Evolutionary conservation across 2,329 filamentous ascomycete species (phyloP).

Genomic region (Periconia sp.): DNA sequence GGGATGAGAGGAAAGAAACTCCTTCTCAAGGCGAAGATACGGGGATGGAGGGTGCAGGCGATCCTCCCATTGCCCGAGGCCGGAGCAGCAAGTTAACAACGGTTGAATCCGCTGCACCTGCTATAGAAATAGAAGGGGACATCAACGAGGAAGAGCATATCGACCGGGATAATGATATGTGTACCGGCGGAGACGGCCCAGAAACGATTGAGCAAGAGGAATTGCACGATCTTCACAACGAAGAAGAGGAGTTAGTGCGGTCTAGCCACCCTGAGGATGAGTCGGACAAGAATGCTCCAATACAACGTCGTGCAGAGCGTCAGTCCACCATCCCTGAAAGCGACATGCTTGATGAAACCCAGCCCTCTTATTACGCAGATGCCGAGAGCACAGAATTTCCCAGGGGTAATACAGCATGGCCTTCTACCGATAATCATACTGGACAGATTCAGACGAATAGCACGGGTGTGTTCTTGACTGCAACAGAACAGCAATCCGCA

Average conservation of each 20-base stretch:
- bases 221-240: constrained; percentile 2
- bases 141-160: constrained; percentile 1
- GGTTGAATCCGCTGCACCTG: not conserved
- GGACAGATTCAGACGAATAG: constrained; percentile 21
- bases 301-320: constrained; percentile 22
- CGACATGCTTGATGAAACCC: constrained; percentile 41
- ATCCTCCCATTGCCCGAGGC: constrained; percentile 28
- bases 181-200: constrained; percentile 25
- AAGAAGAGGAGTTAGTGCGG: constrained; percentile 14
- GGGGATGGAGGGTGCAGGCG: constrained; percentile 26
- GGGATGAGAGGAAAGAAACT: constrained; percentile 20
- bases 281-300: constrained; percentile 1
- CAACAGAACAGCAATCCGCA: constrained; percentile 44
- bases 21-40: constrained; percentile 19
- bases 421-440: not conserved
- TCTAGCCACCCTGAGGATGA: constrained; percentile 12
- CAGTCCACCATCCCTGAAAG: constrained; percentile 41
- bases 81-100: constrained; percentile 15
- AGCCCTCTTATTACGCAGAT: constrained; percentile 31
- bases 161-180: constrained; percentile 2
- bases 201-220: constrained; percentile 28
- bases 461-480: constrained; percentile 38
- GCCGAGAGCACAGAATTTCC: not conserved
- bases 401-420: constrained; percentile 1
- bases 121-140: constrained; percentile 6